Percentiles rank a stretch among this genome's conserved stretches.
Evolutionary conservation across 2,329 filamentous ascomycete genomes (phyloP).

Genomic region (Fusarium globosum): DNA sequence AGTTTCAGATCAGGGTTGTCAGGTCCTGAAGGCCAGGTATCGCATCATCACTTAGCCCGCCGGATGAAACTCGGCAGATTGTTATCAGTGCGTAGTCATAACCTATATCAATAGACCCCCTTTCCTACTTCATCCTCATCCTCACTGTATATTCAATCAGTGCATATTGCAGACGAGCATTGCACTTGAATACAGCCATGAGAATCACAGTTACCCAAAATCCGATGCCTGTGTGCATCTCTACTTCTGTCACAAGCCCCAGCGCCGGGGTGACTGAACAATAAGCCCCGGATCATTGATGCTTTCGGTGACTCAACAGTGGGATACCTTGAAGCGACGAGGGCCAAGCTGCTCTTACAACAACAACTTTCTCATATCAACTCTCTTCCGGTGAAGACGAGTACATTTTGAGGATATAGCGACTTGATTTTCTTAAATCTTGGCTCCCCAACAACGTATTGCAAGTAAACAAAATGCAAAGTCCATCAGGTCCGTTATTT

Average conservation of each 20-base stretch:
- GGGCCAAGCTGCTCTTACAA: constrained; percentile 30
- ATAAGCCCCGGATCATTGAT: constrained; percentile 48
- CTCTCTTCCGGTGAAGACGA: not conserved
- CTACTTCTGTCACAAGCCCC: constrained; percentile 57
- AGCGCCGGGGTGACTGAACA: constrained; percentile 61
- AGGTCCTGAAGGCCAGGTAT: constrained; percentile 18
- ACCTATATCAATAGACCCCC: constrained; percentile 26
- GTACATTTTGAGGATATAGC: not conserved
- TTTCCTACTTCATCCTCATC: constrained; percentile 22
- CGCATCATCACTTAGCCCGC: constrained; percentile 42
- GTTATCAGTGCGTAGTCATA: constrained; percentile 31
- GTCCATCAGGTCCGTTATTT: constrained; percentile 19
- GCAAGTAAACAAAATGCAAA: constrained; percentile 33
- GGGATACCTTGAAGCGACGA: constrained; percentile 35
- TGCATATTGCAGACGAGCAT: constrained; percentile 37
- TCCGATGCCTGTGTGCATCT: constrained; percentile 38
- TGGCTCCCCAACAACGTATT: not conserved
- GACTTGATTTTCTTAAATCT: not conserved
- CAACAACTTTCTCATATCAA: not conserved
- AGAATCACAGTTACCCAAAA: constrained; percentile 1
- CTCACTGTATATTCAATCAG: constrained; percentile 27
- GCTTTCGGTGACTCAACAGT: constrained; percentile 41
- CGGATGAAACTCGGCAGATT: constrained; percentile 43
- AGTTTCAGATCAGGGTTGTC: not conserved
- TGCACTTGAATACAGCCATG: constrained; percentile 39